Base-by-base conservation (phyloP, 2,329 filamentous ascomycete species). In the Diplodia seriata region DNA sequence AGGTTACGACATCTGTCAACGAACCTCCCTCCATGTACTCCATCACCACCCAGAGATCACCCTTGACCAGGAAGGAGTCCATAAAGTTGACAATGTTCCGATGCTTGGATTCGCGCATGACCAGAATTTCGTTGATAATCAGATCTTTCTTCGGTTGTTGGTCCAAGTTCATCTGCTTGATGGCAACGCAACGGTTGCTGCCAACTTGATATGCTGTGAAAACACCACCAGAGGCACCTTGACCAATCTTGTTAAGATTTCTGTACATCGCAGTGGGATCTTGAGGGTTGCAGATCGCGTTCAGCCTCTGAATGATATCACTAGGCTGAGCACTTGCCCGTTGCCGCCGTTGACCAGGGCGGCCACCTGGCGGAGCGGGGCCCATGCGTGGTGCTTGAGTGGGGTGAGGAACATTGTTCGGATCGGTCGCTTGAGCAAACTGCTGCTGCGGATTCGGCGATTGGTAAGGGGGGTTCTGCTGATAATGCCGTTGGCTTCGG, bases 71-170 rank as follows among this genome's bases (percentile, higher is more conserved):
- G 79, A 94, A 98, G 78, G 94, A 97, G 83, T 98, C 95, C 82
- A 98, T 94, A 80, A 98, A 99, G 80, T 99, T 99, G 81, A 99
- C 95, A 80, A 99, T 97, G 78, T 98, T 98, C 75, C 93, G 94
- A 78, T 99, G 95, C 68, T 92, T 95, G 84, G 94, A 97, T 75
- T 98, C 95, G 82, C 96, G 97, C 95, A 99, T 99, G 68, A 99
- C 95, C 68, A 99, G 82, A 72, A 99, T 99, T 78, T 99, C 95
- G 79, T 99, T 99, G 81, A 99, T 97, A 75, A 99, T 99, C 59
- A 98, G 84, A 74, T 99, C 95, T 80, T 99, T 99, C 86, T 98
- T 98, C 2, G 95, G 95, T 76, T 99, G 95, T 80, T 98, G 91
- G 79, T 98, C 95, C 67, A 99, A 83, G 73, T 98, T 98, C 95